These are phyloP conservation scores for Petunia hybrid DNA, from an alignment of 305 asterid genomes.

Conservation along the genomic window DNA sequence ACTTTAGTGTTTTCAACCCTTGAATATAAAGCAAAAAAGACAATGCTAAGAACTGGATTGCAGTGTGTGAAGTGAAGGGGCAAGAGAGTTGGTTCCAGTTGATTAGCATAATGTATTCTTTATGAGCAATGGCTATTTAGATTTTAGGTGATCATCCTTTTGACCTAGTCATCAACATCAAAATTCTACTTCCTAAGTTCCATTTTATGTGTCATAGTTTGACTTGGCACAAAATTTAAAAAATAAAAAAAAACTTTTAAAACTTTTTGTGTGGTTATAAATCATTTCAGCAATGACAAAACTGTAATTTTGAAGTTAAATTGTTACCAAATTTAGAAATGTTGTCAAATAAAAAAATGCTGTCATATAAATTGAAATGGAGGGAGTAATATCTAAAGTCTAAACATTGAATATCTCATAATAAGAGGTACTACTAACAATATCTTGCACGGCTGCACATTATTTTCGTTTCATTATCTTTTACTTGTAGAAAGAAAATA, in stretches of 20 bases:
- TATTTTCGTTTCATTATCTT: neutral
- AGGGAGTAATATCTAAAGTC: too few species aligned
- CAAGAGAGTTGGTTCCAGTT: neutral
- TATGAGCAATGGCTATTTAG: neutral
- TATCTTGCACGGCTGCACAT: too few species aligned
- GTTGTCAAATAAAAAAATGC: too few species aligned
- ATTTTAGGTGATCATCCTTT: neutral
- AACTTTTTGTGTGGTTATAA: too few species aligned
- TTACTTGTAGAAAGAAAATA: neutral
- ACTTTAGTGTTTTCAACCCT: conserved; percentile 51
- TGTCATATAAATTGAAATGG: too few species aligned
- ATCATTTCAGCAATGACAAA: too few species aligned
- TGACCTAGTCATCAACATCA: neutral
- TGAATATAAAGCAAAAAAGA: conserved; percentile 39
- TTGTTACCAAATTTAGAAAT: too few species aligned
- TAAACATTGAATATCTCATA: neutral
- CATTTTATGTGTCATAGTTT: too few species aligned
- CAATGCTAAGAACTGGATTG: conserved; percentile 35
- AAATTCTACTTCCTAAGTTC: too few species aligned
- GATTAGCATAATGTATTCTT: neutral
- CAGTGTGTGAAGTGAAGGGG: neutral
- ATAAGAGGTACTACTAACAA: neutral
- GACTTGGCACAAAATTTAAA: too few species aligned
- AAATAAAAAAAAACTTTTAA: too few species aligned
- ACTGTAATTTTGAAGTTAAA: too few species aligned